Evolutionary conservation across 768 basidiomycete species (phyloP).

Genomic region (Leccinum variicolor): DNA sequence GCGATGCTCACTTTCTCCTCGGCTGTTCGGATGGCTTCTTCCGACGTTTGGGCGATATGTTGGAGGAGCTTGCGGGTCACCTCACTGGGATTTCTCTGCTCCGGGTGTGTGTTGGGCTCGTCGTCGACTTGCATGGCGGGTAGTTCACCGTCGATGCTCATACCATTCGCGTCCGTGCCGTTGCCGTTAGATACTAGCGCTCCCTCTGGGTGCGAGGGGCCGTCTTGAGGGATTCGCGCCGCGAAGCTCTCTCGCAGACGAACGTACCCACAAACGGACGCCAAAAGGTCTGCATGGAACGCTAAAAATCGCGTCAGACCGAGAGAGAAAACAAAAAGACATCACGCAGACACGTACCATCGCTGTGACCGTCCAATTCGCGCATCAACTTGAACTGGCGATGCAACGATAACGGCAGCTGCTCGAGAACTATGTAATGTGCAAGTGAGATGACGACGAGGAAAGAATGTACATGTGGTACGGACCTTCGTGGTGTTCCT

Average conservation of each 20-base stretch:
- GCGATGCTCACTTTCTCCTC: slow-evolving; percentile 81
- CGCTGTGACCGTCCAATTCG: slow-evolving; percentile 68
- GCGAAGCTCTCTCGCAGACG: slow-evolving; percentile 30
- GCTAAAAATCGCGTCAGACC: slow-evolving; percentile 26
- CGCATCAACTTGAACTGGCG: slow-evolving; percentile 66
- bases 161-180: background rate
- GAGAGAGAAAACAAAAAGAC: background rate
- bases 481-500: slow-evolving; percentile 77
- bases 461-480: background rate
- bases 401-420: slow-evolving; percentile 71
- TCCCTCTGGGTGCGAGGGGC: background rate
- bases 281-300: slow-evolving; percentile 39
- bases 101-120: background rate
- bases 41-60: slow-evolving; percentile 55
- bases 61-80: slow-evolving; percentile 52
- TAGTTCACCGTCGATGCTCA: slow-evolving; percentile 4
- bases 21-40: slow-evolving; percentile 57
- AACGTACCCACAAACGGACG: slow-evolving; percentile 48
- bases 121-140: slow-evolving; percentile 9
- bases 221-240: slow-evolving; percentile 1
- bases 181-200: background rate
- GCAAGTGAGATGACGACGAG: background rate
- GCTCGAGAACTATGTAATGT: slow-evolving; percentile 58
- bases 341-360: slow-evolving; percentile 37
- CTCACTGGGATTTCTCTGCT: slow-evolving; percentile 24